phyloP scores from a whole-genome alignment of 2,329 filamentous ascomycete species.

The Phialocephala sp. region DNA sequence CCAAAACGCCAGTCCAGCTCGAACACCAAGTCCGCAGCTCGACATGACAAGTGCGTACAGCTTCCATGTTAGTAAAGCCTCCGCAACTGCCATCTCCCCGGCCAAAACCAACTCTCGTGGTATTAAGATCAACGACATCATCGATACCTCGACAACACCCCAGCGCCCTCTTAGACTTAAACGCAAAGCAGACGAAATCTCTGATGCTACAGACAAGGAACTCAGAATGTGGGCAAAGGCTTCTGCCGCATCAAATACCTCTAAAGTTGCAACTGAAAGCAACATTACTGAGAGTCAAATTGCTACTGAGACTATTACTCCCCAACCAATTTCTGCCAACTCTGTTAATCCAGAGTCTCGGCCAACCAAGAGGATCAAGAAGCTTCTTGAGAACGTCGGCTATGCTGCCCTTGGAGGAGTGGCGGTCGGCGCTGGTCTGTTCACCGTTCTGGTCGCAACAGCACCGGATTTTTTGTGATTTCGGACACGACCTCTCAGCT shows the following conservation, averaged over 20 bases:
- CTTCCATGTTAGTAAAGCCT: slow-evolving; percentile 36
- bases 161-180: slow-evolving; percentile 29
- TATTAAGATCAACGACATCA: slow-evolving; percentile 41
- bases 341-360: slow-evolving; percentile 20
- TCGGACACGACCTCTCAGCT: slow-evolving; percentile 13
- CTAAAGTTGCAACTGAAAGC: neutral
- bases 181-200: slow-evolving; percentile 42
- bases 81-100: neutral
- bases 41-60: slow-evolving; percentile 41
- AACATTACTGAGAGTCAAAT: neutral
- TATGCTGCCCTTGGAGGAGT: slow-evolving; percentile 46
- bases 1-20: slow-evolving; percentile 12
- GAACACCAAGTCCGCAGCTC: slow-evolving; percentile 31
- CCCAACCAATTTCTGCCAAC: neutral
- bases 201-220: slow-evolving; percentile 36
- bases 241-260: slow-evolving; percentile 14
- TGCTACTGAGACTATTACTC: neutral
- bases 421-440: slow-evolving; percentile 44
- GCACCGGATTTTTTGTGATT: slow-evolving; percentile 43
- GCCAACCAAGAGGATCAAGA: slow-evolving; percentile 40
- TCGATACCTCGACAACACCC: slow-evolving; percentile 31
- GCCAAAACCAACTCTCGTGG: slow-evolving; percentile 26
- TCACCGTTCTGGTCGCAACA: slow-evolving; percentile 46
- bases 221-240: slow-evolving; percentile 34
- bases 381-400: slow-evolving; percentile 37